Conservation (phyloP, 2,329 filamentous ascomycete genomes). For the Botrytis deweyae region DNA sequence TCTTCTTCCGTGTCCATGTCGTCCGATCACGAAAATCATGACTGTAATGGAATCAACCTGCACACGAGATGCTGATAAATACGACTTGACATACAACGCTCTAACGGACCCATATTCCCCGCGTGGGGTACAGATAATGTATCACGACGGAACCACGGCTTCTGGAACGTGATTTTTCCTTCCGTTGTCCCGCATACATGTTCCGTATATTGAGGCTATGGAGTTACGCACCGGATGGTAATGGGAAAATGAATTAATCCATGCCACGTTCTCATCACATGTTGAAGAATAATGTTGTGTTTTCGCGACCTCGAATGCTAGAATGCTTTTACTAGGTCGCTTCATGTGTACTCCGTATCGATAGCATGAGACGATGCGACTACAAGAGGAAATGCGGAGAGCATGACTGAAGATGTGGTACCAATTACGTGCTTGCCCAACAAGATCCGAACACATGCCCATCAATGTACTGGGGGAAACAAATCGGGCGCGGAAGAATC, state of each 20-base stretch:
- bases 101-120: slow-evolving; percentile 1
- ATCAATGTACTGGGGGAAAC: not conserved
- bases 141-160: not conserved
- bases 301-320: not conserved
- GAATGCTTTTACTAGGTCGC: not conserved
- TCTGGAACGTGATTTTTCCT: not conserved
- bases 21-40: not conserved
- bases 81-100: not conserved
- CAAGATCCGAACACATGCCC: not conserved
- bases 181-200: not conserved
- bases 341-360: not conserved
- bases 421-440: not conserved
- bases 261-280: slow-evolving; percentile 10
- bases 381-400: not conserved
- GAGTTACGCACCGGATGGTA: not conserved
- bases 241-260: not conserved
- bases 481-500: not conserved
- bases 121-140: not conserved
- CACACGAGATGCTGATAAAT: not conserved
- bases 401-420: not conserved
- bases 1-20: not conserved
- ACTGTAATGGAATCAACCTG: not conserved
- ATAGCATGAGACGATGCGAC: not conserved
- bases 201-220: not conserved
- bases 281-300: not conserved